Base-by-base conservation (phyloP, 2,329 filamentous ascomycete species). In the Claviceps monticola region DNA sequence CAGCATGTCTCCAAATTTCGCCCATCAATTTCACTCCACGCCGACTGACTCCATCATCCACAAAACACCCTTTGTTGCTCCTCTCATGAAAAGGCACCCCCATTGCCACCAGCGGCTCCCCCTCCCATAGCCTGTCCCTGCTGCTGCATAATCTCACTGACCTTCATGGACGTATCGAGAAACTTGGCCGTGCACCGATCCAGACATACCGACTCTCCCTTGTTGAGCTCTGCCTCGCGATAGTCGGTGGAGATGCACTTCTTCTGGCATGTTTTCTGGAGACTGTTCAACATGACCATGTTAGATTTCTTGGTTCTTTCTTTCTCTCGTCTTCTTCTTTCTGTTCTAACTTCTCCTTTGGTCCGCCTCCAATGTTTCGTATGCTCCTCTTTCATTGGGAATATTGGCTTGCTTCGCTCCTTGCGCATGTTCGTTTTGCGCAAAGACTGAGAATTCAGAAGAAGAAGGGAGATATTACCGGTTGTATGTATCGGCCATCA, bases 181-280 rank as follows among this genome's bases (percentile, higher is more conserved):
- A 97, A 98, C 76, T 98, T 98, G 66, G 86, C 80, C 53, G 94
- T 87, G 73, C 94, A 98, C 64, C 93, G 88, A 74, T 98, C 93
- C 61, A 98, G 83, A 75, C 94, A 98, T 62, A 98, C 93, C 60
- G 86, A 89, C 73, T 98, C 93, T 77, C 90, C 94, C 76, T 98
- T 98, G 81, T 96, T 95, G 64, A 98, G 83, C 62, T 98, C 91
- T 68, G 80, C 82, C 75, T 98, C 93, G 68, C 89, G 88, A 81
- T 97, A 98, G 63, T 91, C 83, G 64, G 74, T 77, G 56, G 91
- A 91, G 61, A 98, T 80, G 73, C 93, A 98, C 76, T 98, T 98
- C 68, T 85, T 82, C 60, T 86, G 82, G 80, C 93, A 98, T 56
- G 88, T 86, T 70, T 88, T 83, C 64, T 88, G 84, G 57, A 97